phyloP scores from a whole-genome alignment of 2,329 filamentous ascomycete species.

The Fusarium penzigii region DNA sequence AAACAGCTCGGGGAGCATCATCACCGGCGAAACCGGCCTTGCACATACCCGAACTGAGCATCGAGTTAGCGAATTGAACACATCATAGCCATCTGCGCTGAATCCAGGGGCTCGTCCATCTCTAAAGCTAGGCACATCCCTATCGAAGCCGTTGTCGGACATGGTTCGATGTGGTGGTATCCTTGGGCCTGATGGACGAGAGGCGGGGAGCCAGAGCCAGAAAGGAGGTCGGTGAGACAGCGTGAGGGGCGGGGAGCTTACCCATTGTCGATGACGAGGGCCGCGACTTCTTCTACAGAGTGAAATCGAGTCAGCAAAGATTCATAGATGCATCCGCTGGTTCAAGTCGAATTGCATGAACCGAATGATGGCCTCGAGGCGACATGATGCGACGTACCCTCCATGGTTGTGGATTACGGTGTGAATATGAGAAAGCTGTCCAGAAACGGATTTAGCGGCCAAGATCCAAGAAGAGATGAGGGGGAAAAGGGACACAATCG shows the following conservation, averaged over 20 bases:
- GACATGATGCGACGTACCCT: constrained; percentile 47
- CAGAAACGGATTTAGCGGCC: constrained; percentile 34
- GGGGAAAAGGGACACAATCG: constrained; percentile 25
- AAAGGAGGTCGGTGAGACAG: constrained; percentile 39
- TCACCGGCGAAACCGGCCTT: constrained; percentile 99
- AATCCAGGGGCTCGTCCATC: background rate
- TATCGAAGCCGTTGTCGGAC: constrained; percentile 18
- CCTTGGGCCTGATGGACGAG: constrained; percentile 19
- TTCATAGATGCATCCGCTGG: constrained; percentile 19
- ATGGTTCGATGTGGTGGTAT: constrained; percentile 26
- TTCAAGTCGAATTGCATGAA: constrained; percentile 21
- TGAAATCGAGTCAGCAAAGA: constrained; percentile 45
- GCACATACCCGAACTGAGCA: constrained; percentile 96
- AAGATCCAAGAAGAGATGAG: constrained; percentile 23
- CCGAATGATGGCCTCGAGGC: constrained; percentile 26
- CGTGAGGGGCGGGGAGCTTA: constrained; percentile 61
- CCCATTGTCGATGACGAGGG: constrained; percentile 99
- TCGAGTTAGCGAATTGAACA: constrained; percentile 39
- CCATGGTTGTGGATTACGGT: constrained; percentile 54
- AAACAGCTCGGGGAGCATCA: constrained; percentile 99
- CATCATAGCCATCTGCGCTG: constrained; percentile 3
- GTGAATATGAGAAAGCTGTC: constrained; percentile 35
- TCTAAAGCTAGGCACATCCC: constrained; percentile 10
- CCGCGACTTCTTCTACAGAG: constrained; percentile 94
- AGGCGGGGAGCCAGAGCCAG: constrained; percentile 24